phyloP scores from a whole-genome alignment of 208 protist species.

The Trypanosomatidae sp. region DNA sequence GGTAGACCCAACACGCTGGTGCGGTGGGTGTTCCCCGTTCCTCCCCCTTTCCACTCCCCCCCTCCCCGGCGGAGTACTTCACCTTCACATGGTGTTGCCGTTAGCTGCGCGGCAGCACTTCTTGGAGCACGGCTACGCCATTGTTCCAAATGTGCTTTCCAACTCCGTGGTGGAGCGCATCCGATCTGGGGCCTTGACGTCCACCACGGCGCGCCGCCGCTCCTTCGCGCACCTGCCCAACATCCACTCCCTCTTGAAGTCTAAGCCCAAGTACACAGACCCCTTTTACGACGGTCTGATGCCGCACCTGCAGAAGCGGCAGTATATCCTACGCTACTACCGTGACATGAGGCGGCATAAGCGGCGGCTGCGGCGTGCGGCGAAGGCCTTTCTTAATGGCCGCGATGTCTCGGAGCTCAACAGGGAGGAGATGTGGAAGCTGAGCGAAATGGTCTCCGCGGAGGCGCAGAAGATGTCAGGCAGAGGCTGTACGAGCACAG shows the following conservation, averaged over 20 bases:
- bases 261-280: conserved; percentile 41
- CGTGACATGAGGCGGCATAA: conserved; percentile 32
- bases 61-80: background rate
- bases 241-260: conserved; percentile 64
- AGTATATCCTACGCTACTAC: conserved; percentile 57
- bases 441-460: conserved; percentile 57
- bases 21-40: background rate
- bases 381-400: conserved; percentile 45
- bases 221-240: conserved; percentile 68
- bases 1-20: background rate
- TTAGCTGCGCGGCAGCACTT: conserved; percentile 71
- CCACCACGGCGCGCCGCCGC: conserved; percentile 49
- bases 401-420: conserved; percentile 53
- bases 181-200: conserved; percentile 35
- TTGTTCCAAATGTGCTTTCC: conserved; percentile 54
- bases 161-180: conserved; percentile 34
- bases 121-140: conserved; percentile 75
- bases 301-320: conserved; percentile 58
- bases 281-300: conserved; percentile 51
- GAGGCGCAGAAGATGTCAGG: conserved; percentile 43
- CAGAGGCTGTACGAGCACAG: conserved; percentile 62
- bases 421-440: conserved; percentile 69
- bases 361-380: conserved; percentile 32
- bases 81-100: conserved; percentile 34
- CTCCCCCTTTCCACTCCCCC: background rate